Percentiles rank a stretch among this genome's conserved stretches.
Evolutionary conservation across 805 yeast genomes (phyloP).

Genomic region (Vanderwaltozyma verrucispora): DNA sequence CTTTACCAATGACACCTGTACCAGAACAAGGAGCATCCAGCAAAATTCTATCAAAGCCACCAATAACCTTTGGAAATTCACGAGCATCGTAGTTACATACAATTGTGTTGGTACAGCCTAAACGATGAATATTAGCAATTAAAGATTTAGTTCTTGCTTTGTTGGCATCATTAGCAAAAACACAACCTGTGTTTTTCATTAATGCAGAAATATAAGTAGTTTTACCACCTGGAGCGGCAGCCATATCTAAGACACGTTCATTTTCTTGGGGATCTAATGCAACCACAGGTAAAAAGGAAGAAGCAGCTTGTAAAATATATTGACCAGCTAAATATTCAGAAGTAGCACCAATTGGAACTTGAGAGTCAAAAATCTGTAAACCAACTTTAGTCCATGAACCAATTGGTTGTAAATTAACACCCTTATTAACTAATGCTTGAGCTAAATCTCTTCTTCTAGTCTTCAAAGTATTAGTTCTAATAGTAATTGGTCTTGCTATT

Average conservation of each 20-base stretch:
- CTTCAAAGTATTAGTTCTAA: slow-evolving; percentile 92
- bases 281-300: slow-evolving; percentile 95
- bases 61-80: slow-evolving; percentile 95
- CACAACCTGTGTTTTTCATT: slow-evolving; percentile 97
- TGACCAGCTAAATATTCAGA: slow-evolving; percentile 98
- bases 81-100: slow-evolving; percentile 98
- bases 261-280: slow-evolving; percentile 96
- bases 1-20: slow-evolving; percentile 98
- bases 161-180: slow-evolving; percentile 95
- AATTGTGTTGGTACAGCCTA: slow-evolving; percentile 93
- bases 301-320: slow-evolving; percentile 96
- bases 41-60: slow-evolving; percentile 92
- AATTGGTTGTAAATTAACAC: slow-evolving; percentile 94
- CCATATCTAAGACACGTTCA: slow-evolving; percentile 96
- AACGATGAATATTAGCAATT: slow-evolving; percentile 93
- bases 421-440: slow-evolving; percentile 88
- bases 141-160: slow-evolving; percentile 93
- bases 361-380: slow-evolving; percentile 92
- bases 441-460: slow-evolving; percentile 95
- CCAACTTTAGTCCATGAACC: slow-evolving; percentile 99
- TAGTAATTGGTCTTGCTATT: slow-evolving; percentile 90
- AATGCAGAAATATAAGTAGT: slow-evolving; percentile 89
- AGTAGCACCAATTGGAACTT: slow-evolving; percentile 99
- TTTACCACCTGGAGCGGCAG: slow-evolving; percentile 99
- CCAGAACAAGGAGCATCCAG: slow-evolving; percentile 99